Evolutionary conservation across 345 rosid genomes (phyloP), one percentile per base, ranked within the genome.

Genomic region (Trapa bicornis): DNA sequence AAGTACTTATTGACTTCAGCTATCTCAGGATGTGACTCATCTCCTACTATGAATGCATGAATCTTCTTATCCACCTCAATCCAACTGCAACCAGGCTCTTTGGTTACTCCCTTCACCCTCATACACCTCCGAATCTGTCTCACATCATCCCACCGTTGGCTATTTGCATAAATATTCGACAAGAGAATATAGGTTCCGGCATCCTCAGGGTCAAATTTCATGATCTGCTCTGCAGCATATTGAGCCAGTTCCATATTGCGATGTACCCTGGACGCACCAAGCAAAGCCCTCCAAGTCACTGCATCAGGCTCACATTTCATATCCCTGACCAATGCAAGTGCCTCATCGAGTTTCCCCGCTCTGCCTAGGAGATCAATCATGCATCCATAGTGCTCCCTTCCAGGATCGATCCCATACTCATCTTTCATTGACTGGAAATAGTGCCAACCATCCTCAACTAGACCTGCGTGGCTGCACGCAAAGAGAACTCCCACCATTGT

Each of bases 391-490:
- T 78, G 81, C 67, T 78, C 81, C 63, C 69, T 69, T 54, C 78
- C 81, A 1, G 81, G 81, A 61, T 75, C 76, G 48, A 75, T 64
- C 65, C 78, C 78, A 48, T 33, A 78, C 35, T 74, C 70, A 65
- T 72, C 53, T 62, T 69, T 78, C 81, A 78, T 78, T 2, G 81
- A 78, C 36, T 45, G 71, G 65, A 78, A 78, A 67, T 78, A 75
- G 67, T 48, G 48, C 73, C 73, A 60, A 4, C 78, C 81, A 54
- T 73, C 74, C 36, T 72, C 76, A 35, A 78, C 69, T 65, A 78
- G 74, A 41, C 81, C 81, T 14, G 75, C 81, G 67, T 78, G 81
- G 74, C 81, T 75, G 67, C 81, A 78, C 15, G 81, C 81, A 62
- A 78, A 78, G 43, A 78, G 68, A 15, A 75, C 76, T 15, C 76